Base-by-base conservation (phyloP, 208 protist species). In the Crithidia expoeki region DNA sequence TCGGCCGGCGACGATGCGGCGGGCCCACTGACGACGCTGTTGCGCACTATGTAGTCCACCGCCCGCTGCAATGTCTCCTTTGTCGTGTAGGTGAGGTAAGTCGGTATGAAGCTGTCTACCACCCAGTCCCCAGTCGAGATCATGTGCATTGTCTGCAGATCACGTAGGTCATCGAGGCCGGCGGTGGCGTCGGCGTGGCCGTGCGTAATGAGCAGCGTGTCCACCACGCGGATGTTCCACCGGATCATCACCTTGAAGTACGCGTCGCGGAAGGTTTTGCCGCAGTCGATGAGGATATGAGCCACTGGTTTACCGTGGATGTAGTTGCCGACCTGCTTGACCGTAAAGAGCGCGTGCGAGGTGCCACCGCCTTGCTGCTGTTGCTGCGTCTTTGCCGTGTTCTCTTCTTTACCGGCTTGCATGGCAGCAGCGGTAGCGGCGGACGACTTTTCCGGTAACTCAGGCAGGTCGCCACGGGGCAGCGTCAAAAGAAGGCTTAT, bases 221-320 rank as follows among this genome's bases (percentile, higher is more conserved):
- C 91, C 3, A 97, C 52, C 3, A 58, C 67, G 17, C 76, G 81
- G 11, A 95, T 74, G 30, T 83, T 61, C 67, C 87, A 86, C 38
- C 66, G 59, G 1, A 85, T 72, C 47, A 97, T 81, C 27, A 95
- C 86, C 47, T 83, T 84, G 44, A 97, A 93, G 79, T 94, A 95
- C 11, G 93, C 87, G 52, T 93, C 88, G 32, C 93, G 88, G 77
- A 97, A 97, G 0, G 93, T 97, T 60, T 96, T 97, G 40, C 93
- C 93, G 51, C 85, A 92, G 71, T 97, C 93, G 50, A 97, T 90
- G 33, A 97, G 82, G 14, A 92, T 58, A 62, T 83, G 81, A 10
- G 72, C 70, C 5, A 90, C 85, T 0, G 72, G 74, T 50, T 70
- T 63, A 1, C 72, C 66, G 25, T 64, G 56, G 2, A 82, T 71